phyloP scores from a whole-genome alignment of 2,329 filamentous ascomycete species.

The Ascochyta pisi region DNA sequence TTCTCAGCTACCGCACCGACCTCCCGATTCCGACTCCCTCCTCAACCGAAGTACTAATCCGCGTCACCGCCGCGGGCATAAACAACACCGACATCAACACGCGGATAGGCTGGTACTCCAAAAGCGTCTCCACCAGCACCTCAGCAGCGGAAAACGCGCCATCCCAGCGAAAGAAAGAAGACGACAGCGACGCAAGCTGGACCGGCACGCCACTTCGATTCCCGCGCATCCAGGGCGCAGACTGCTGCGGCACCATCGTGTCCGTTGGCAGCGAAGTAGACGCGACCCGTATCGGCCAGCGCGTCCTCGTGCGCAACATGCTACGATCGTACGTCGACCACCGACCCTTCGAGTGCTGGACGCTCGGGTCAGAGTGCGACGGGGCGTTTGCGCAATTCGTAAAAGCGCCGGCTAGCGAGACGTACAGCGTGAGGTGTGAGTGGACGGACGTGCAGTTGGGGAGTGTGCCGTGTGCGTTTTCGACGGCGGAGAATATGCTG shows the following conservation, averaged over 20 bases:
- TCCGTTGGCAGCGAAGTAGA: constrained; percentile 5
- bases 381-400: constrained; percentile 19
- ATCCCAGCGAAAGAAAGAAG: neutral
- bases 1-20: constrained; percentile 13
- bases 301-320: constrained; percentile 13
- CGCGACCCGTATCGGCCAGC: constrained; percentile 7
- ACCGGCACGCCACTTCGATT: constrained; percentile 12
- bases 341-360: constrained; percentile 17
- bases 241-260: constrained; percentile 18
- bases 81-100: constrained; percentile 26
- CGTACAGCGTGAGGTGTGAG: constrained; percentile 1
- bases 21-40: neutral
- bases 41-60: constrained; percentile 15
- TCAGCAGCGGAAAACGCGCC: neutral
- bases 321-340: neutral
- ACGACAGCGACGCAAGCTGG: constrained; percentile 13
- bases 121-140: constrained; percentile 10
- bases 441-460: constrained; percentile 20
- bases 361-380: constrained; percentile 18
- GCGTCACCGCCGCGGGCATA: constrained; percentile 14
- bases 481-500: constrained; percentile 20
- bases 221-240: constrained; percentile 21
- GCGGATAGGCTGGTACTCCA: constrained; percentile 22
- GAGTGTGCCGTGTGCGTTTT: constrained; percentile 18
- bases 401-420: constrained; percentile 12